Conservation (phyloP, 139 green algal species). For the Chlamydomonas applanata region DNA sequence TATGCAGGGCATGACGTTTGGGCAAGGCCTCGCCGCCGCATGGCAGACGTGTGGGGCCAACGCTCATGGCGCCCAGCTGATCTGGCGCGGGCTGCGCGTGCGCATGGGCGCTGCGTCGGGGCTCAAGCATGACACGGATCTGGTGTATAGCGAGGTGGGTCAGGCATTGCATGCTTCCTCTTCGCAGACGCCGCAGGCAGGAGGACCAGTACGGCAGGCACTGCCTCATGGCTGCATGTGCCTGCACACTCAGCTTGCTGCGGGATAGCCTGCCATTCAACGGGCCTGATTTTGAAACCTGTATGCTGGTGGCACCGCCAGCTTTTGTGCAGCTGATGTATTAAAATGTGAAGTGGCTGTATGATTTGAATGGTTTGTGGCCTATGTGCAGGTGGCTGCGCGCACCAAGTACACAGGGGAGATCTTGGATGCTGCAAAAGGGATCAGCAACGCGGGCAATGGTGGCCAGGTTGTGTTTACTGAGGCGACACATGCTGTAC, state of each 20-base stretch:
- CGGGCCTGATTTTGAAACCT: too few species aligned
- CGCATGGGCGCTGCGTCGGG: neutral
- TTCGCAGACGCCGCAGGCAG: too few species aligned
- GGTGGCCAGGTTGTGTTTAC: slow-evolving; percentile 5
- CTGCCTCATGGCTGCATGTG: too few species aligned
- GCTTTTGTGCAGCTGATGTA: neutral
- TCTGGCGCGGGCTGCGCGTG: neutral
- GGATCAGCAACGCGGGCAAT: neutral
- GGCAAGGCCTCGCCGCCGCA: neutral
- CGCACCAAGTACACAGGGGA: slow-evolving; percentile 6
- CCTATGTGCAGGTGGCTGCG: neutral
- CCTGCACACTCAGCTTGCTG: too few species aligned
- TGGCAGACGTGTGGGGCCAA: neutral
- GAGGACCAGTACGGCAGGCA: too few species aligned
- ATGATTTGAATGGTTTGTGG: too few species aligned
- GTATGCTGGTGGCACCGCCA: neutral
- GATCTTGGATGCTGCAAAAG: neutral
- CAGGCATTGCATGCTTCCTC: neutral
- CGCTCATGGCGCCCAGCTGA: neutral
- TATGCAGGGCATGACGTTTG: too few species aligned
- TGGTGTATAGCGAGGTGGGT: slow-evolving; percentile 4
- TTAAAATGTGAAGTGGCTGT: neutral
- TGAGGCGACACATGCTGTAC: neutral
- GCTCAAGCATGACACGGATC: neutral
- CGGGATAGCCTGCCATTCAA: neutral